These are phyloP conservation scores for Chalciporus pseudorubinellus DNA, from an alignment of 768 basidiomycete genomes.

Conservation along the genomic window DNA sequence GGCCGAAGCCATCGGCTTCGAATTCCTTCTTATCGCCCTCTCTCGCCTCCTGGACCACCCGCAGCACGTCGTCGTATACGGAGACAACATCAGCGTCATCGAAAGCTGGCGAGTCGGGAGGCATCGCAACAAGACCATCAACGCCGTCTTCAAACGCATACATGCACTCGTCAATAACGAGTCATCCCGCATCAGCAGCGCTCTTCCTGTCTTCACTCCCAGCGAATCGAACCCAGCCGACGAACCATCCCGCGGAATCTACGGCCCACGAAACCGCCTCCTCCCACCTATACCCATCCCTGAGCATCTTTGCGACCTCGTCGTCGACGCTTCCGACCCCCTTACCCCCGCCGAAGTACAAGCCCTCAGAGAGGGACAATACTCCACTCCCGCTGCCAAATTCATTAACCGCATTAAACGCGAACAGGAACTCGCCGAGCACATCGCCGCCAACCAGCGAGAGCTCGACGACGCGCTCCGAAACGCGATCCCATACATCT, in stretches of 20 bases:
- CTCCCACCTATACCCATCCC: slow-evolving; percentile 6
- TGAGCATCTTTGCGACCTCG: background rate
- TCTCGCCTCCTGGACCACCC: too few species aligned
- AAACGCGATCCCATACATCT: too few species aligned
- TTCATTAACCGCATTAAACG: background rate
- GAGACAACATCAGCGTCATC: too few species aligned
- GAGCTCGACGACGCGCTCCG: too few species aligned
- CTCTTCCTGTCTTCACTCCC: background rate
- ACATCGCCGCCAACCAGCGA: too few species aligned
- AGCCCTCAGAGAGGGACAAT: background rate
- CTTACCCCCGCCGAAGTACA: background rate
- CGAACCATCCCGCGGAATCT: slow-evolving; percentile 13
- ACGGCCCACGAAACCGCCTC: background rate
- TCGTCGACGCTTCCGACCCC: background rate
- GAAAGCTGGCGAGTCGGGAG: too few species aligned
- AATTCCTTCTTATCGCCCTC: too few species aligned
- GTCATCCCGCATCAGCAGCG: background rate
- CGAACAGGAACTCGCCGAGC: background rate
- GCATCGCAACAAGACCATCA: too few species aligned
- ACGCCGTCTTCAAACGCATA: too few species aligned
- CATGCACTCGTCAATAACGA: too few species aligned
- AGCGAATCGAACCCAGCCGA: slow-evolving; percentile 16
- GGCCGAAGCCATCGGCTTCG: too few species aligned
- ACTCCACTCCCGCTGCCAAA: background rate
- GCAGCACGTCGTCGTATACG: too few species aligned